Percentiles rank a stretch among this genome's conserved stretches.
Evolutionary conservation across 2,329 filamentous ascomycete species (phyloP).

Genomic region (Aureobasidium sp.): DNA sequence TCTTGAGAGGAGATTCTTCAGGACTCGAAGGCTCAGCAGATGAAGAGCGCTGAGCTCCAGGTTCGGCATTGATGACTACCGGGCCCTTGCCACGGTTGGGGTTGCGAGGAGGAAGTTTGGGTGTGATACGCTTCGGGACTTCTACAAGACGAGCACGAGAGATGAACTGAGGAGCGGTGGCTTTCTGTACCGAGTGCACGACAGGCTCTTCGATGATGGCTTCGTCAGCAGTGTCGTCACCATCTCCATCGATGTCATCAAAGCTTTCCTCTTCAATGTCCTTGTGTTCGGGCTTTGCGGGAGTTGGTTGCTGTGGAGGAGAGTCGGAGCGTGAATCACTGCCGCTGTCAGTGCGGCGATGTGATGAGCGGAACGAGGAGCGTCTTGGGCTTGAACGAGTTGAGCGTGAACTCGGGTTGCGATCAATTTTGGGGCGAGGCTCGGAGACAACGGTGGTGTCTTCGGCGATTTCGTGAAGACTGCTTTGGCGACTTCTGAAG

Average conservation of each 20-base stretch:
- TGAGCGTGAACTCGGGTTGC: constrained; percentile 3
- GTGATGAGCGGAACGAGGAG: constrained; percentile 1
- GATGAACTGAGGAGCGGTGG: constrained; percentile 26
- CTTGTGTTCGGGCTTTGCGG: constrained; percentile 6
- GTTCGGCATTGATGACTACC: constrained; percentile 25
- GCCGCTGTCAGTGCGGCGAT: not conserved
- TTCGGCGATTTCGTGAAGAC: constrained; percentile 29
- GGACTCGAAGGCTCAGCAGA: not conserved
- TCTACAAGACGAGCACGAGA: constrained; percentile 73
- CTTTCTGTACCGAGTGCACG: constrained; percentile 59
- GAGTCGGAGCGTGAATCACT: constrained; percentile 3
- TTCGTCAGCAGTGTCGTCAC: constrained; percentile 42
- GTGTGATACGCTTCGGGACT: constrained; percentile 71
- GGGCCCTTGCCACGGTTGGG: constrained; percentile 43
- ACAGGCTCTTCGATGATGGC: constrained; percentile 54
- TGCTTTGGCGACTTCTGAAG: constrained; percentile 12
- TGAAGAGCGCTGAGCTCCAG: not conserved
- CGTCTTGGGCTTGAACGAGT: not conserved
- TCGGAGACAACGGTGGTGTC: constrained; percentile 2
- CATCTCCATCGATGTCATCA: constrained; percentile 34
- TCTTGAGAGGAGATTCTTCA: not conserved
- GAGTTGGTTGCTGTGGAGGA: not conserved
- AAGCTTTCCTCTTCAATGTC: constrained; percentile 29
- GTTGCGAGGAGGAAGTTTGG: constrained; percentile 69
- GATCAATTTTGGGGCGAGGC: not conserved